Conservation (phyloP, 805 yeast species). For the Komagataella pseudopastoris region DNA sequence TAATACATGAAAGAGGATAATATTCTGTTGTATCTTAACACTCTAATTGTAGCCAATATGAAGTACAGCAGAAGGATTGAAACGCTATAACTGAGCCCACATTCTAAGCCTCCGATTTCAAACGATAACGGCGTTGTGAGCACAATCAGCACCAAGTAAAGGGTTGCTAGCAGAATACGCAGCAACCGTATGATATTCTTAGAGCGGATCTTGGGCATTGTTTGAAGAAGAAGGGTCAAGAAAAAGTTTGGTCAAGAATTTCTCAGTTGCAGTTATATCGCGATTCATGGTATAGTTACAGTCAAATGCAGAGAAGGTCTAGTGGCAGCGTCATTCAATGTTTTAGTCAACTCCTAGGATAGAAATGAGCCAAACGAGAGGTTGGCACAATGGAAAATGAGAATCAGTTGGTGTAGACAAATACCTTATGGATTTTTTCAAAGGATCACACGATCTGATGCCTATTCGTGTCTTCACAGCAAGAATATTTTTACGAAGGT, state of each 20-base stretch:
- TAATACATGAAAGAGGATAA: slow-evolving; percentile 45
- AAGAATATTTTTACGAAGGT: too few species aligned
- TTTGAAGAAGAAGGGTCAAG: not conserved
- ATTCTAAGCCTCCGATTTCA: slow-evolving; percentile 82
- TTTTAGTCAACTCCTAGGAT: too few species aligned
- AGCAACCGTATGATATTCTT: not conserved
- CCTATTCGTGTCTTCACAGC: too few species aligned
- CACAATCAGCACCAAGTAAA: slow-evolving; percentile 57
- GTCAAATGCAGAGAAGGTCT: too few species aligned
- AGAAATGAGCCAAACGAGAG: too few species aligned
- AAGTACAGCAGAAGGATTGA: slow-evolving; percentile 64
- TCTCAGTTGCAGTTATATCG: not conserved
- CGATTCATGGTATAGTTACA: not conserved
- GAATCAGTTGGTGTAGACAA: too few species aligned
- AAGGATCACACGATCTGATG: too few species aligned
- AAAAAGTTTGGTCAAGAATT: not conserved
- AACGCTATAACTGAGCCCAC: slow-evolving; percentile 77
- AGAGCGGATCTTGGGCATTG: not conserved
- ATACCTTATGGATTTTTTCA: too few species aligned
- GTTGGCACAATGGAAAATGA: too few species aligned
- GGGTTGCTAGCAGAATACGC: slow-evolving; percentile 28
- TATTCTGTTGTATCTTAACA: slow-evolving; percentile 33
- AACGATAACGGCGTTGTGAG: slow-evolving; percentile 86
- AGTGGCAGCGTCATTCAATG: not conserved
- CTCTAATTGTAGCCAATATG: slow-evolving; percentile 56